These are phyloP conservation scores for Suillus plorans DNA, from an alignment of 768 basidiomycete genomes.

Conservation along the genomic window DNA sequence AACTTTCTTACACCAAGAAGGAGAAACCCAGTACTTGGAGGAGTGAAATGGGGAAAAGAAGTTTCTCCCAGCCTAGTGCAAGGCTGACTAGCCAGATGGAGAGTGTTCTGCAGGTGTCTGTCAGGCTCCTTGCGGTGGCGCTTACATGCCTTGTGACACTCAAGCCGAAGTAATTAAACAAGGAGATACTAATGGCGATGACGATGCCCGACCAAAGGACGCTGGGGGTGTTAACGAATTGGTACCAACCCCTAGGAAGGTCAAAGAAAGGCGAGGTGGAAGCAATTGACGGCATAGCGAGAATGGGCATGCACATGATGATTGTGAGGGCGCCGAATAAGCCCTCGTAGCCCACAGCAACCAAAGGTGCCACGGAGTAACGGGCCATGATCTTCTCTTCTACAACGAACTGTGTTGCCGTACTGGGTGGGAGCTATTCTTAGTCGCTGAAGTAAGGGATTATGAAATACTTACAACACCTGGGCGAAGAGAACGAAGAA, in stretches of 20 bases:
- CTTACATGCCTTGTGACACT: slow-evolving; percentile 92
- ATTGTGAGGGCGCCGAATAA: slow-evolving; percentile 86
- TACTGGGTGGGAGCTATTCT: slow-evolving; percentile 45
- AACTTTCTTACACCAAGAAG: slow-evolving; percentile 76
- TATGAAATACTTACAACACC: slow-evolving; percentile 65
- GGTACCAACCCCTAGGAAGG: slow-evolving; percentile 83
- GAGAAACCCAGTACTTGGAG: slow-evolving; percentile 84
- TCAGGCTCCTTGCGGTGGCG: slow-evolving; percentile 87
- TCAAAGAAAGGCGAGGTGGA: slow-evolving; percentile 77
- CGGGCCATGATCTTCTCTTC: slow-evolving; percentile 95
- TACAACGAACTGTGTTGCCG: slow-evolving; percentile 89
- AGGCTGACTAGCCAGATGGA: slow-evolving; percentile 95
- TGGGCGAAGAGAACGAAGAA: slow-evolving; percentile 93
- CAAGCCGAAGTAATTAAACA: slow-evolving; percentile 89
- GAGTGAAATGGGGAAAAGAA: slow-evolving; percentile 79
- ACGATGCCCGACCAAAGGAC: slow-evolving; percentile 69
- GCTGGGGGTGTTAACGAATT: slow-evolving; percentile 77
- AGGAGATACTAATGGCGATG: slow-evolving; percentile 72
- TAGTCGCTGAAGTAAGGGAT: neutral
- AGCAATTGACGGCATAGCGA: slow-evolving; percentile 68
- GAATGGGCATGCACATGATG: slow-evolving; percentile 74
- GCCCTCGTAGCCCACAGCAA: slow-evolving; percentile 94
- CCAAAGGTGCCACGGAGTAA: slow-evolving; percentile 83
- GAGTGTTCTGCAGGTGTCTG: slow-evolving; percentile 94
- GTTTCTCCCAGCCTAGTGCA: slow-evolving; percentile 85